A percentile compares a stretch with the other conserved stretches of the same genome.
These are phyloP conservation scores for Fusarium neocosmosporiellum DNA, from an alignment of 2,329 filamentous ascomycete genomes.

Conservation along the genomic window DNA sequence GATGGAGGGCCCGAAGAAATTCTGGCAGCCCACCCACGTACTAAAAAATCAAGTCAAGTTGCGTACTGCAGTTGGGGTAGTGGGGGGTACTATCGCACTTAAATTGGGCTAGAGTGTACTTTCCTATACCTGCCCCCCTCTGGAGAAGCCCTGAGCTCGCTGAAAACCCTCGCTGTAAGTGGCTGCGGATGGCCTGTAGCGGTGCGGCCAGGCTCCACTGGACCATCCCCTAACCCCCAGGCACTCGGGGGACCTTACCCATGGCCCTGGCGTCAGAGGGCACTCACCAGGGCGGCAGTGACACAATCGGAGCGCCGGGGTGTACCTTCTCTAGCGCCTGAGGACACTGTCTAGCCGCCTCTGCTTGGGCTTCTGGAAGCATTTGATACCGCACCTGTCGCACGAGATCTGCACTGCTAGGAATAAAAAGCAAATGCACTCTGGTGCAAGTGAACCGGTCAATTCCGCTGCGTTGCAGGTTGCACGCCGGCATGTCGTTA, in stretches of 20 bases:
- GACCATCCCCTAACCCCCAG: constrained; percentile 15
- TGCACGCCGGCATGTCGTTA: neutral
- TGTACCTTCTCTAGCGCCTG: neutral
- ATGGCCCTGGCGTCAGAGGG: constrained; percentile 30
- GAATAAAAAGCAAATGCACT: neutral
- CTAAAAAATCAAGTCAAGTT: constrained; percentile 19
- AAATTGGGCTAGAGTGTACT: neutral
- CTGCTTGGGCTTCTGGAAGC: constrained; percentile 29
- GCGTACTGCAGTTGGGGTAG: constrained; percentile 8
- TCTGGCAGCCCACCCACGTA: constrained; percentile 32
- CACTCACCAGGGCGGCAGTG: constrained; percentile 12
- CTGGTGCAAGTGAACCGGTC: neutral
- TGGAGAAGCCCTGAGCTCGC: constrained; percentile 26
- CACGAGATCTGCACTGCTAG: constrained; percentile 8
- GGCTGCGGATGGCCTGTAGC: constrained; percentile 1
- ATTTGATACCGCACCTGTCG: constrained; percentile 7
- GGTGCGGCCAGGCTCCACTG: constrained; percentile 8
- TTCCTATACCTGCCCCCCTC: neutral
- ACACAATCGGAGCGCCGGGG: constrained; percentile 15
- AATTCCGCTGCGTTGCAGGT: neutral
- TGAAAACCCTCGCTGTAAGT: constrained; percentile 27
- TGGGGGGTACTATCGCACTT: neutral
- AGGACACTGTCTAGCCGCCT: constrained; percentile 6
- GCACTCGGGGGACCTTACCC: constrained; percentile 11
- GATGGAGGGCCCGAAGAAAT: constrained; percentile 30